These are phyloP conservation scores for Brettanomyces sp. DNA, from an alignment of 805 yeast genomes.

Conservation along the genomic window DNA sequence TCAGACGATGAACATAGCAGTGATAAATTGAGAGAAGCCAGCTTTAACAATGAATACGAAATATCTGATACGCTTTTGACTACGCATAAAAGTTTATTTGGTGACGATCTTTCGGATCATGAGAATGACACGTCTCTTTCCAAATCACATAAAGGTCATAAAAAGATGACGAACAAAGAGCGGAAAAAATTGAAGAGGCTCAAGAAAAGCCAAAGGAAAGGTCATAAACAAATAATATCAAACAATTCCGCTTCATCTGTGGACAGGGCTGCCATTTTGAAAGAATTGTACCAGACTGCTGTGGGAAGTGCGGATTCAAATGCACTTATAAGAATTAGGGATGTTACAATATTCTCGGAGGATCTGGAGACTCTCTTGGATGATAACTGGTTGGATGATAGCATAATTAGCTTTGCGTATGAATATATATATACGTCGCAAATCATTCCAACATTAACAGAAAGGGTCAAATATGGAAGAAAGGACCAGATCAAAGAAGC, in stretches of 20 bases:
- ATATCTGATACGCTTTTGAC: not conserved
- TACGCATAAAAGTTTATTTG: slow-evolving; percentile 2
- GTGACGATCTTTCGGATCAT: slow-evolving; percentile 26
- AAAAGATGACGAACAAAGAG: slow-evolving; percentile 3
- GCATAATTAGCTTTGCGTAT: slow-evolving; percentile 53
- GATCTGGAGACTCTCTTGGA: slow-evolving; percentile 51
- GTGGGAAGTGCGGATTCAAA: slow-evolving; percentile 3
- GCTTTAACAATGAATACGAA: not conserved
- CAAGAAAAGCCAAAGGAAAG: not conserved
- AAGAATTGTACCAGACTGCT: slow-evolving; percentile 6
- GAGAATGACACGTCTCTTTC: not conserved
- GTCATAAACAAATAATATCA: not conserved
- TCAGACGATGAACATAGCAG: not conserved
- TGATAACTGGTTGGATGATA: slow-evolving; percentile 70
- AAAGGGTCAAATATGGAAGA: slow-evolving; percentile 17
- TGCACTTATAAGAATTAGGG: slow-evolving; percentile 36
- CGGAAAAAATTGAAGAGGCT: not conserved
- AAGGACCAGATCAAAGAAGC: slow-evolving; percentile 19
- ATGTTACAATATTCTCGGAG: slow-evolving; percentile 46
- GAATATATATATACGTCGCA: slow-evolving; percentile 39
- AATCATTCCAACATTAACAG: slow-evolving; percentile 16
- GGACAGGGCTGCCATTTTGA: slow-evolving; percentile 4
- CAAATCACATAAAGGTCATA: not conserved
- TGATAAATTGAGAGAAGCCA: not conserved
- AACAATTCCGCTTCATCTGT: not conserved